A percentile compares a stretch with the other conserved stretches of the same genome.
Evolutionary conservation across 1,139 yeast species (phyloP).

Genomic region (Protomyces arabidopsidicola): DNA sequence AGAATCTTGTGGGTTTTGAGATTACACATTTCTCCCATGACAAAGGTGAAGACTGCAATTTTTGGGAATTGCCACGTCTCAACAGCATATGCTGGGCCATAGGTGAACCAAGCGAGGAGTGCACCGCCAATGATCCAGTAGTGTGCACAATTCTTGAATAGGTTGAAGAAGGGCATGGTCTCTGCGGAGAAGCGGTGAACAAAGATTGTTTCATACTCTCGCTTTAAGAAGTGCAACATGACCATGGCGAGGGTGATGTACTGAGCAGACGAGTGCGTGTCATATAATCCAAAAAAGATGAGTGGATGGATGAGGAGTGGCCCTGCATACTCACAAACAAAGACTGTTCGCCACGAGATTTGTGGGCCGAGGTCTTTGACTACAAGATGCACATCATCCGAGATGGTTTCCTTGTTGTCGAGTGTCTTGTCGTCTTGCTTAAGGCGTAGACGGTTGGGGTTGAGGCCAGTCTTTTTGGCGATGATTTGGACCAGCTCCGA

Average conservation of each 20-base stretch:
- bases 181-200: slow-evolving; percentile 80
- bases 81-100: slow-evolving; percentile 50
- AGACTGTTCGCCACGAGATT: slow-evolving; percentile 85
- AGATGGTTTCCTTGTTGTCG: slow-evolving; percentile 36
- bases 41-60: slow-evolving; percentile 46
- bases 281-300: slow-evolving; percentile 44
- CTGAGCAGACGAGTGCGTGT: slow-evolving; percentile 5
- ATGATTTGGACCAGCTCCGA: slow-evolving; percentile 31
- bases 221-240: slow-evolving; percentile 71
- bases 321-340: slow-evolving; percentile 78
- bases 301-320: slow-evolving; percentile 77
- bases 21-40: slow-evolving; percentile 66
- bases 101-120: slow-evolving; percentile 61
- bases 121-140: slow-evolving; percentile 88
- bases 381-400: slow-evolving; percentile 39
- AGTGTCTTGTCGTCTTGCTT: slow-evolving; percentile 35
- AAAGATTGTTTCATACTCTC: slow-evolving; percentile 79
- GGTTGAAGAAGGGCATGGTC: slow-evolving; percentile 85
- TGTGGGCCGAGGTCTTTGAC: slow-evolving; percentile 93
- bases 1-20: slow-evolving; percentile 61
- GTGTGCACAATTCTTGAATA: slow-evolving; percentile 83
- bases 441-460: slow-evolving; percentile 39
- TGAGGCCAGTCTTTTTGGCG: slow-evolving; percentile 38
- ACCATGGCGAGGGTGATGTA: slow-evolving; percentile 43
- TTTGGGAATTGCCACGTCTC: slow-evolving; percentile 33